Evolutionary conservation across 306 rosid genomes (phyloP), one percentile per base, ranked within the genome.

Genomic region (Macrotyloma uniflorum): DNA sequence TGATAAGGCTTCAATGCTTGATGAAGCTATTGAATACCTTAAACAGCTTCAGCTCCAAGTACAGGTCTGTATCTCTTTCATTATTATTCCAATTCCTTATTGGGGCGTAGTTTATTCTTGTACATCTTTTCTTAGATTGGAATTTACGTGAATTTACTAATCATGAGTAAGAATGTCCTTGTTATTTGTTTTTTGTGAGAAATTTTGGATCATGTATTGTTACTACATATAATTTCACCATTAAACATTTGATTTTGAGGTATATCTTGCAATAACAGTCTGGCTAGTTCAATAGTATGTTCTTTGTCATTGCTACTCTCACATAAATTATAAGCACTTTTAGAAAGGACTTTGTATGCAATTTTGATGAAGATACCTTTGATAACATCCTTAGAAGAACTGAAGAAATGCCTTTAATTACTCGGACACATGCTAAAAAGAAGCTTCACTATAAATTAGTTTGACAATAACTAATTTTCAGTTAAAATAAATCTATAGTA

Each of bases 31-130:
- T 70, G 98, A 94, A 84, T 94, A 94, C 76, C 93, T 94, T 28
- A 94, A 92, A 86, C 98, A 94, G 86, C 98, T 94, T 87, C 97
- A 92, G 86, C 98, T 94, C 70, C 97, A 94, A 88, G 97, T 94
- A 68, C 97, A 94, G 95, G 97, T 90, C 20, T 47, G 81, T 49
- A 38, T 55, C 79, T 51, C 6, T 36, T 38, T 38, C 43, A 38
- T 38, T 9, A 8, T 38, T 38, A 38, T 9, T 38, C 43, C 43
- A 38, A 38, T 38, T 51, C 14, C 23, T 84, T 43, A 12, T 64
- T 11, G 23, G 51, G 78, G 28, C 26, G 0, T 4, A 19, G 20
- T 20, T 53, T 20, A 53, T 72, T 54, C 26, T 71, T 63, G 40
- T 26, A 9, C 62, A 35, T 63, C 38, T 57, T 69, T 45, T 26